These are phyloP conservation scores for Botrytis deweyae DNA, from an alignment of 2,329 filamentous ascomycete genomes.

Conservation along the genomic window DNA sequence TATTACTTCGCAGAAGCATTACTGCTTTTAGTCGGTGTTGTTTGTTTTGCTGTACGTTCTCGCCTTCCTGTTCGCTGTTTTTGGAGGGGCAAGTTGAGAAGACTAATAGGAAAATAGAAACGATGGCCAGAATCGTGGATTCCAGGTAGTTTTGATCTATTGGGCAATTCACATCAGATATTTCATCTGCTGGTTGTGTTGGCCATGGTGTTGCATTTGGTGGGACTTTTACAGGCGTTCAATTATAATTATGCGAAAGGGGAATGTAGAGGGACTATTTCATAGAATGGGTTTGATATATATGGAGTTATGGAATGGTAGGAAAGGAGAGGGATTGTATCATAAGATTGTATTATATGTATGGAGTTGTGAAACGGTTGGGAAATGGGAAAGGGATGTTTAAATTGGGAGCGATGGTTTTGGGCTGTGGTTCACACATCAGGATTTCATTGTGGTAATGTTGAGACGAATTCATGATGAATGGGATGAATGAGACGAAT, in stretches of 20 bases:
- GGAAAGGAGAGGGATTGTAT: neutral
- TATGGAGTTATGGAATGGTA: neutral
- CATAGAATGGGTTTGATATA: neutral
- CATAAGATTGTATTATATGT: neutral
- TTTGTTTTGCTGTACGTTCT: constrained; percentile 23
- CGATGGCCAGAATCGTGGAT: constrained; percentile 28
- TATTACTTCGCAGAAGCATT: constrained; percentile 29
- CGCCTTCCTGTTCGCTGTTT: too few relatives aligned
- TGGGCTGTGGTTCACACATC: neutral
- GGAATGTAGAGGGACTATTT: neutral
- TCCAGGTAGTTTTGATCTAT: constrained; percentile 32
- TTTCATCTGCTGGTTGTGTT: constrained; percentile 31
- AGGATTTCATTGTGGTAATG: neutral
- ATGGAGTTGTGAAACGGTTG: neutral
- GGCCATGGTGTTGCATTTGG: constrained; percentile 24
- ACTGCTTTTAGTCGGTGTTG: constrained; percentile 23
- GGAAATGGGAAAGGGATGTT: neutral
- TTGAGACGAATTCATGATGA: neutral
- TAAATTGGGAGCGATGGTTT: neutral
- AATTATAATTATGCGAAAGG: constrained; percentile 19
- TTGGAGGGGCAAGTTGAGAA: neutral
- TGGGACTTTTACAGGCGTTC: constrained; percentile 16
- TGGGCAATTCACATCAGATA: constrained; percentile 31
- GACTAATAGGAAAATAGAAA: constrained; percentile 19
- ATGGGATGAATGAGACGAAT: neutral